Base-by-base conservation (phyloP, 2,329 filamentous ascomycete species). In the Alternaria novae-zelandiae region DNA sequence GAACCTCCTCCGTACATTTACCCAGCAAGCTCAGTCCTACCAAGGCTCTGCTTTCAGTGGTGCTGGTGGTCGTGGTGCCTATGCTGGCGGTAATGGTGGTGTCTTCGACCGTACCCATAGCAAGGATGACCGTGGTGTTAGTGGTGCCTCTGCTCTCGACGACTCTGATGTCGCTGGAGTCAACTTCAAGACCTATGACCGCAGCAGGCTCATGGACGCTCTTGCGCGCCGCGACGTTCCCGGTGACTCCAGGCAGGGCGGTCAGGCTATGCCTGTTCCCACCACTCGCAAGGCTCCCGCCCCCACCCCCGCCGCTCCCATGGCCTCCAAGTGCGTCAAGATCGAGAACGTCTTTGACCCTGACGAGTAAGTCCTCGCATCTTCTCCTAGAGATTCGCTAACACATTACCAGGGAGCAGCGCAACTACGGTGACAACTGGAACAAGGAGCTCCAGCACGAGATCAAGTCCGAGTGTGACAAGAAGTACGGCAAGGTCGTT, bases 121-220 rank as follows among this genome's bases (percentile, higher is more conserved):
- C 70, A 90, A 94, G 74, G 93, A 97, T 76, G 93, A 97, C 76
- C 97, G 97, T 82, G 88, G 88, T 70, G 88, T 92, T 49, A 92
- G 92, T 64, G 94, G 94, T 73, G 95, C 95, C 54, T 97, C 94
- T 83, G 96, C 96, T 74, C 86, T 99, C 56, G 96, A 99, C 82
- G 96, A 99, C 79, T 97, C 94, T 66, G 96, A 99, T 81, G 96
- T 99, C 79, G 93, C 92, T 55, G 96, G 96, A 78, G 95, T 99
- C 82, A 98, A 98, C 84, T 98, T 98, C 91, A 97, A 94, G 87
- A 97, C 97, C 82, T 97, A 97, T 85, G 97, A 93, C 86, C 93
- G 96, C 83, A 94, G 98, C 85, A 93, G 94, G 78, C 90, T 99
- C 83, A 99, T 99, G 96, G 90, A 93, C 82, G 97, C 98, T 84